Evolutionary conservation across 148 eudicot species (phyloP).

Genomic region (Gaultheria prostrata): DNA sequence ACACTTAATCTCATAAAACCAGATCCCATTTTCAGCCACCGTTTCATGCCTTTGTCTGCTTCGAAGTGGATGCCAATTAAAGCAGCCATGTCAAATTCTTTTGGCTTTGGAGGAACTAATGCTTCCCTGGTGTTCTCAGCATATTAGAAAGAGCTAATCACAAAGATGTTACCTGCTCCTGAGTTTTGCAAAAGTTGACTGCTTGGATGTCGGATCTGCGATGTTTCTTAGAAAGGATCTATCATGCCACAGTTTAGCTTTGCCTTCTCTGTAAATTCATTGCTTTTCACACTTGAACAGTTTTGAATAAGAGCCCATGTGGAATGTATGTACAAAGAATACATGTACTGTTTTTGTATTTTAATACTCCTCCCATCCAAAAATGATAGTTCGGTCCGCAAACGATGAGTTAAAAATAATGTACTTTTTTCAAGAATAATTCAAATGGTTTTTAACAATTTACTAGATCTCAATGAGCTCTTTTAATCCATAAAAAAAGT

Average conservation of each 20-base stretch:
- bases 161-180: not conserved
- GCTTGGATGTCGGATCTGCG: not conserved
- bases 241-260: not conserved
- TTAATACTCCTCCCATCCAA: not conserved
- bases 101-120: slow-evolving; percentile 97
- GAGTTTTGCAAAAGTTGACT: not conserved
- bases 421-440: no score
- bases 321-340: not conserved
- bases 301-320: not conserved
- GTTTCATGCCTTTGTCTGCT: slow-evolving; percentile 68
- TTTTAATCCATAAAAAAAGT: no score
- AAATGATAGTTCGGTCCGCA: no score
- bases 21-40: slow-evolving; percentile 57
- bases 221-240: not conserved
- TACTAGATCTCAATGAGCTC: no score
- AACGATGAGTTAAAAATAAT: no score
- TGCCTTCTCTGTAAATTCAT: not conserved
- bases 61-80: slow-evolving; percentile 55
- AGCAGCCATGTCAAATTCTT: slow-evolving; percentile 87
- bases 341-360: not conserved
- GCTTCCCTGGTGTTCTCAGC: slow-evolving; percentile 63
- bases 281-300: not conserved
- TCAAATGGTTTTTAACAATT: no score
- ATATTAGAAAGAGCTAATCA: slow-evolving; percentile 22
- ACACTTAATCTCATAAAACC: slow-evolving; percentile 76